These are phyloP conservation scores for Colletotrichum abscissum DNA, from an alignment of 2,329 filamentous ascomycete genomes.

Conservation along the genomic window DNA sequence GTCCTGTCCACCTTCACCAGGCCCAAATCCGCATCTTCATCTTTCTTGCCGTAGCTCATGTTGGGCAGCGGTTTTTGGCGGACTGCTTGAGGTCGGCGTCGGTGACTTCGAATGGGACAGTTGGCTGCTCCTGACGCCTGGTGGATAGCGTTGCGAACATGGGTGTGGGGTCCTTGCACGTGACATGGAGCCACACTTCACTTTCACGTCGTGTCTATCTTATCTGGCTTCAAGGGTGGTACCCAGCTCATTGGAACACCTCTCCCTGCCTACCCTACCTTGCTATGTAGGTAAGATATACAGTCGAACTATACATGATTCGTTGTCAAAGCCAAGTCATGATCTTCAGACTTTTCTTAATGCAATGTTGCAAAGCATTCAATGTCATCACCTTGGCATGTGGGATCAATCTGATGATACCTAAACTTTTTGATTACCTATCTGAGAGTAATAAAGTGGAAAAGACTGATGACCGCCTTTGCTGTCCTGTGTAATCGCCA, in stretches of 20 bases:
- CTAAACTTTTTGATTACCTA: constrained; percentile 29
- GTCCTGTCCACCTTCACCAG: constrained; percentile 98
- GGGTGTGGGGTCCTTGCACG: neutral
- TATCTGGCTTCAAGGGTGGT: neutral
- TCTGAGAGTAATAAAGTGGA: constrained; percentile 30
- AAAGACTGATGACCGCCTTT: constrained; percentile 26
- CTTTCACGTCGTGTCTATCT: neutral
- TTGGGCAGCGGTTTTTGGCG: constrained; percentile 55
- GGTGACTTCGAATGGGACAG: constrained; percentile 34
- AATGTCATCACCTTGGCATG: neutral
- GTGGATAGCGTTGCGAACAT: neutral
- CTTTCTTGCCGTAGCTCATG: constrained; percentile 99
- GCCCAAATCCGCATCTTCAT: constrained; percentile 94
- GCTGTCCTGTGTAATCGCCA: constrained; percentile 6
- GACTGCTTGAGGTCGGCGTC: constrained; percentile 47
- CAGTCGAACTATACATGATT: neutral
- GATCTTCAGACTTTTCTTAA: neutral
- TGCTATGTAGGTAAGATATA: too few species aligned
- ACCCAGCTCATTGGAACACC: neutral
- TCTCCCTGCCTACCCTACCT: neutral
- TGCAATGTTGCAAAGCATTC: neutral
- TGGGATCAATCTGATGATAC: neutral
- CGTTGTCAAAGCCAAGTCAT: neutral
- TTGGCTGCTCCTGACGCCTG: constrained; percentile 10
- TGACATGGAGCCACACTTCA: constrained; percentile 5